Percentiles rank a stretch among this genome's conserved stretches.
phyloP scores from a whole-genome alignment of 306 rosid genomes.

The Leucaena leucocephala region DNA sequence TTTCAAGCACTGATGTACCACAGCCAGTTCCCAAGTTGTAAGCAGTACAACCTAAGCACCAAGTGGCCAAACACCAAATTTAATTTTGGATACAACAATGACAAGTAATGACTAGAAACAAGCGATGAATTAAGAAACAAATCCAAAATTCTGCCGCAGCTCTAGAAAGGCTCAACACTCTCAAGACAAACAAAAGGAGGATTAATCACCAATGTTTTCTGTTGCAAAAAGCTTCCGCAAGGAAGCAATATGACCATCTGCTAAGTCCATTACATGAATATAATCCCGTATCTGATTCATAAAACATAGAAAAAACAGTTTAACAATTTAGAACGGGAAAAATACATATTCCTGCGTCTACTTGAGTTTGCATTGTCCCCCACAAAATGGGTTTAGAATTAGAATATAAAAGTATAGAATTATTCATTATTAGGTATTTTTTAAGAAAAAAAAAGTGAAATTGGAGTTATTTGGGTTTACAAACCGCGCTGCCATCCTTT shows the following conservation, averaged over 20 bases:
- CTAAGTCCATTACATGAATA: constrained; percentile 90
- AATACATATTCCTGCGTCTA: background rate
- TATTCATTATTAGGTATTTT: background rate
- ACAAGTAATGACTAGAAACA: background rate
- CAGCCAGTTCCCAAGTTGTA: constrained; percentile 83
- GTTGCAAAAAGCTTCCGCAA: constrained; percentile 66
- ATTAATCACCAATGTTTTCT: constrained; percentile 53
- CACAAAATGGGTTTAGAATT: background rate
- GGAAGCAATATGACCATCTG: constrained; percentile 88
- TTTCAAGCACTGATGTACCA: constrained; percentile 82
- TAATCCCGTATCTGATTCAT: constrained; percentile 73
- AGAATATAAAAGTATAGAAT: constrained; percentile 1
- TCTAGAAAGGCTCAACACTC: background rate
- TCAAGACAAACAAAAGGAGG: background rate
- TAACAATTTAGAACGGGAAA: background rate
- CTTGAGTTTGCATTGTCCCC: background rate
- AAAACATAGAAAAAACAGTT: background rate
- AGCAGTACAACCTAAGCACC: constrained; percentile 64
- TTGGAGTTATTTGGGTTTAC: constrained; percentile 22
- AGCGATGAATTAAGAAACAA: background rate
- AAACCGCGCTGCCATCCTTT: constrained; percentile 72
- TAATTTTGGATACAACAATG: background rate
- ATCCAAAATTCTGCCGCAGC: background rate
- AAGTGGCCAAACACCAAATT: constrained; percentile 15
- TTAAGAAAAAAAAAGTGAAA: background rate